Percentiles rank a stretch among this genome's conserved stretches.
phyloP scores from a whole-genome alignment of 306 rosid species.

The Vigna trinervia region DNA sequence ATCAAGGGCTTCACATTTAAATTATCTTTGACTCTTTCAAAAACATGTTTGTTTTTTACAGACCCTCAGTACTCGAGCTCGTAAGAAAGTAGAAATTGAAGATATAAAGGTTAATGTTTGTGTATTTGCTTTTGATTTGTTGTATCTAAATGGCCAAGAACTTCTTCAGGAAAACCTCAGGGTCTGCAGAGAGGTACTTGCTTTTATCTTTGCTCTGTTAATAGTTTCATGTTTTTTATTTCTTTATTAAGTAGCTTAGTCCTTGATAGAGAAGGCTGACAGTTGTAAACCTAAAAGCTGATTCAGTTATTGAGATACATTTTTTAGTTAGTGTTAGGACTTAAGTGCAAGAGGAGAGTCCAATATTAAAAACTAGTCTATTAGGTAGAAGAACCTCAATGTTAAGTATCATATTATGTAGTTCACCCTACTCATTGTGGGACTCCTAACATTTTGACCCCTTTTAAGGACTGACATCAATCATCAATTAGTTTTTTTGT shows the following conservation, averaged over 20 bases:
- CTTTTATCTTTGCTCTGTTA: constrained; percentile 35
- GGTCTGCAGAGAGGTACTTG: constrained; percentile 82
- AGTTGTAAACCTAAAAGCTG: constrained; percentile 27
- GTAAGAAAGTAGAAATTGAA: constrained; percentile 75
- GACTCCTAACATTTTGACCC: too few relatives aligned
- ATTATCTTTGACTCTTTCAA: constrained; percentile 7
- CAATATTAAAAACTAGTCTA: too few relatives aligned
- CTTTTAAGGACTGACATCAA: too few relatives aligned
- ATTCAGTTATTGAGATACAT: neutral
- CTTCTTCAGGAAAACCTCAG: constrained; percentile 78
- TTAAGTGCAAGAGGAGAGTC: too few relatives aligned
- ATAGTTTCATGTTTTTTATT: constrained; percentile 37
- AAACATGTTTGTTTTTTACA: constrained; percentile 44
- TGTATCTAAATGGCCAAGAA: constrained; percentile 81
- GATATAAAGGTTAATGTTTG: constrained; percentile 86
- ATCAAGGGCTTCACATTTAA: neutral
- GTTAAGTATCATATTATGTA: too few relatives aligned
- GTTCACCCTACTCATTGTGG: too few relatives aligned
- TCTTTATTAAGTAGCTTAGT: constrained; percentile 6
- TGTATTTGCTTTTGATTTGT: constrained; percentile 85
- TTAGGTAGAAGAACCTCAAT: too few relatives aligned
- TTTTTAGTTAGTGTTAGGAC: neutral
- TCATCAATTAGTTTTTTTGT: too few relatives aligned
- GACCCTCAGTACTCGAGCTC: constrained; percentile 91
- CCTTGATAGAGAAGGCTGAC: constrained; percentile 13